Evolutionary conservation across 352 stramenopile genomes (phyloP), one percentile per base, ranked within the genome.

Genomic region (Globisporangium emineosum): DNA sequence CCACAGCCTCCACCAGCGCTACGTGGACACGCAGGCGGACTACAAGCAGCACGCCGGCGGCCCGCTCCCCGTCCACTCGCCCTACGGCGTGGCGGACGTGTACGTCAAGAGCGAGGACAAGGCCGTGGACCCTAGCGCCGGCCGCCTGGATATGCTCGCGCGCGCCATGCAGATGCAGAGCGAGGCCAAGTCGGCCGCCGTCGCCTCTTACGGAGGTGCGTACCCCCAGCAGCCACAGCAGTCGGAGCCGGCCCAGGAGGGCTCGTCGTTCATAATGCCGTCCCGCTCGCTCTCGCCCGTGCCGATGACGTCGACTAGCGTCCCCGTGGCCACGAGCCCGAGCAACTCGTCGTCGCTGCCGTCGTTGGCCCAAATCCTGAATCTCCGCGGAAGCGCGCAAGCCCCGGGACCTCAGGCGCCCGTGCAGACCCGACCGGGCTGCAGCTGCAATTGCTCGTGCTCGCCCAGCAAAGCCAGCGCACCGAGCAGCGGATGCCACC

Each of bases 131-230:
- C 50, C 19, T 30, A 83, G 72, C 45, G 74, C 76, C 27, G 77
- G 84, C 43, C 65, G 89, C 19, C 68, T 92, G 15, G 86, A 89
- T 58, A 92, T 92, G 68, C 60, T 92, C 19, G 83, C 83, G 32
- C 81, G 89, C 57, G 78, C 77, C 13, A 73, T 75, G 23, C 72
- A 79, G 61, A 86, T 83, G 60, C 72, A 82, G 52, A 65, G 29
- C 33, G 57, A 69, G 23, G 58, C 40, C 13, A 65, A 62, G 42
- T 33, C 55, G 29, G 52, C n/a, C 27, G 42, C 21, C n/a, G 32
- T 25, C 21, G n/a, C n/a, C n/a, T n/a, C n/a, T n/a, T 67, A 47
- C 37, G 37, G 37, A 45, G 37, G n/a, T 33, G 42, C 35, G 5
- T 45, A 49, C 5, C 27, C 29, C 23, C 62, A 63, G 57, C 60